phyloP scores from a whole-genome alignment of 73 alveolate species.

The Diophrys appendiculata region DNA sequence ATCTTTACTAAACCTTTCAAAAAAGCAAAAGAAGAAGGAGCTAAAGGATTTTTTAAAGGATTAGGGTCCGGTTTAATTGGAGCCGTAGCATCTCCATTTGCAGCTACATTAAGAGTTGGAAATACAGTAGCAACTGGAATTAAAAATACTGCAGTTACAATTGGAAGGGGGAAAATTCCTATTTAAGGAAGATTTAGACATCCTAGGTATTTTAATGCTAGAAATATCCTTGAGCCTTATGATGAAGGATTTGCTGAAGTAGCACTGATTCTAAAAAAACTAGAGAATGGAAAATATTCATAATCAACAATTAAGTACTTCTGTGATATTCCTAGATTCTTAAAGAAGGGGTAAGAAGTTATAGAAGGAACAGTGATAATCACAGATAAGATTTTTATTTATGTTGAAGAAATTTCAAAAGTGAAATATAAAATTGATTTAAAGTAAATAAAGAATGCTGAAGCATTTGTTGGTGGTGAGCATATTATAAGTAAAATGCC shows the following conservation, averaged over 20 bases:
- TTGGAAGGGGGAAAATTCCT: conserved; percentile 74
- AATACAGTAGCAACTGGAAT: conserved; percentile 75
- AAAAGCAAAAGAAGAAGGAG: conserved; percentile 85
- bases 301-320: conserved; percentile 61
- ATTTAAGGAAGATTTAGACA: conserved; percentile 80
- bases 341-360: conserved; percentile 27
- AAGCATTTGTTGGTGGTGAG: conserved; percentile 54
- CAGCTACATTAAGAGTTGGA: conserved; percentile 77
- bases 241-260: conserved; percentile 80
- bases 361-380: conserved; percentile 47
- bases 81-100: conserved; percentile 81
- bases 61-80: conserved; percentile 86
- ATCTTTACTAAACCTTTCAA: conserved; percentile 76
- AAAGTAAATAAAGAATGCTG: conserved; percentile 39
- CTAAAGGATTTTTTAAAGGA: conserved; percentile 85
- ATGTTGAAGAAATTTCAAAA: conserved; percentile 69
- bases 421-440: conserved; percentile 49
- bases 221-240: conserved; percentile 75
- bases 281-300: conserved; percentile 66
- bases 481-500: conserved; percentile 13
- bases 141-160: conserved; percentile 67
- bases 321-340: conserved; percentile 53
- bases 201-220: conserved; percentile 80
- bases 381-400: conserved; percentile 65
- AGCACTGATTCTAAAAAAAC: conserved; percentile 60